These are phyloP conservation scores for Singerocomus rubriflavus DNA, from an alignment of 1,284 basidiomycete species.

Conservation along the genomic window DNA sequence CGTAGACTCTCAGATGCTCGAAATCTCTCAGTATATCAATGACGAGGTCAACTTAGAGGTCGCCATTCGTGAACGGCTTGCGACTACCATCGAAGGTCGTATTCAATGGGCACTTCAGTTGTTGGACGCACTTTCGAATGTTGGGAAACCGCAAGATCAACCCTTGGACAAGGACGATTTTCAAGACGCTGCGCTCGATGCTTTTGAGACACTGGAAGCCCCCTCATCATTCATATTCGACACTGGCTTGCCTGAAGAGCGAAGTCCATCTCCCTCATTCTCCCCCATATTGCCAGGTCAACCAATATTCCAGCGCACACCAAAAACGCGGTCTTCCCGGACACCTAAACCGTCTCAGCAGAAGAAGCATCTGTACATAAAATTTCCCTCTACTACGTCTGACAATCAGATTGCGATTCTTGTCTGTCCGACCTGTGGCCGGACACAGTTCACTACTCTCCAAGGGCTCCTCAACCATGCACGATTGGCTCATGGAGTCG, in stretches of 20 bases:
- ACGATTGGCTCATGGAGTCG: conserved; percentile 60
- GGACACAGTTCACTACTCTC: conserved; percentile 65
- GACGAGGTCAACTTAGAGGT: conserved; percentile 68
- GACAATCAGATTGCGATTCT: conserved; percentile 44
- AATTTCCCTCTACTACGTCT: conserved; percentile 31
- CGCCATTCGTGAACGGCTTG: conserved; percentile 52
- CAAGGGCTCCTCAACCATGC: conserved; percentile 77
- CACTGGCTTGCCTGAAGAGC: conserved; percentile 33
- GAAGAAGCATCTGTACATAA: conserved; percentile 46
- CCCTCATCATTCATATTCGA: conserved; percentile 50
- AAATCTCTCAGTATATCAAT: conserved; percentile 22
- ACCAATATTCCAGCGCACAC: conserved; percentile 19
- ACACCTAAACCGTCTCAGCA: conserved; percentile 33
- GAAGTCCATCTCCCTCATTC: conserved; percentile 21
- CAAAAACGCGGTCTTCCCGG: conserved; percentile 38
- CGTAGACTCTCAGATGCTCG: conserved; percentile 17
- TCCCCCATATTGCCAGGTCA: conserved; percentile 18
- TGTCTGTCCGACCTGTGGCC: conserved; percentile 58
- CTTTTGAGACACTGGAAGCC: conserved; percentile 51
- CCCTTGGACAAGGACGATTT: conserved; percentile 32
- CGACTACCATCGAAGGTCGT: conserved; percentile 54
- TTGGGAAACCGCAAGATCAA: conserved; percentile 17
- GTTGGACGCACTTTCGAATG: conserved; percentile 45
- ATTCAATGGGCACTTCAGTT: conserved; percentile 64
- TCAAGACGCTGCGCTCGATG: conserved; percentile 53